These are phyloP conservation scores for Neobulgaria alba DNA, from an alignment of 2,329 filamentous ascomycete species.

Conservation along the genomic window DNA sequence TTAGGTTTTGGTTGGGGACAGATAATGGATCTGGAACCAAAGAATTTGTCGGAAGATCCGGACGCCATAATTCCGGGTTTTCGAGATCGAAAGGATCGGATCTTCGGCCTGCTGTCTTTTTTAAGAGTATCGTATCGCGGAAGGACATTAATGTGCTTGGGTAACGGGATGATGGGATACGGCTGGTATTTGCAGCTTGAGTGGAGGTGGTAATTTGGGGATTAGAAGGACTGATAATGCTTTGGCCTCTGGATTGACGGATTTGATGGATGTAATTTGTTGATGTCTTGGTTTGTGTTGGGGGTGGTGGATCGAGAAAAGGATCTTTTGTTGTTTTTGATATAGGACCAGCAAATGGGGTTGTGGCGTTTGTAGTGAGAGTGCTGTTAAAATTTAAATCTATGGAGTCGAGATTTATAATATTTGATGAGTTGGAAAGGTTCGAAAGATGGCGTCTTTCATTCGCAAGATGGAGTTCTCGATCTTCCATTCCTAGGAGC, in stretches of 20 bases:
- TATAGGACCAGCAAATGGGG: conserved; percentile 23
- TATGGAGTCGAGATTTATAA: conserved; percentile 17
- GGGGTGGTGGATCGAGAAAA: conserved; percentile 8
- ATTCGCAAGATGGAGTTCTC: conserved; percentile 20
- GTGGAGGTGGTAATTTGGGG: conserved; percentile 19
- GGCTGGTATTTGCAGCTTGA: not conserved
- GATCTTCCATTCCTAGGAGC: conserved; percentile 24
- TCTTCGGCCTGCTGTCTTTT: conserved; percentile 48
- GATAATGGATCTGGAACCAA: not conserved
- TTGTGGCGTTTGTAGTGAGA: conserved; percentile 3
- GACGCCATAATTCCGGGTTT: conserved; percentile 36
- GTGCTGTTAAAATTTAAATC: conserved; percentile 20
- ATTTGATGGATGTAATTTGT: conserved; percentile 39
- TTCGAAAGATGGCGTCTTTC: conserved; percentile 19
- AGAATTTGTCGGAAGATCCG: not conserved
- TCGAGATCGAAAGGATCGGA: conserved; percentile 61
- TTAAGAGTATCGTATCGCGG: conserved; percentile 30
- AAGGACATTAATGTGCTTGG: conserved; percentile 24
- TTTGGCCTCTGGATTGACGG: conserved; percentile 41
- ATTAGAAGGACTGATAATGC: conserved; percentile 28
- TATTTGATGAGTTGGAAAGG: conserved; percentile 3
- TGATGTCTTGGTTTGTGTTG: conserved; percentile 21
- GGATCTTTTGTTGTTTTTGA: conserved; percentile 8
- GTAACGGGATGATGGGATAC: conserved; percentile 15
- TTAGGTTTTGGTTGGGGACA: no score